Evolutionary conservation across 78 protist genomes (phyloP).

Genomic region (Blattamonas nauphoetae): DNA sequence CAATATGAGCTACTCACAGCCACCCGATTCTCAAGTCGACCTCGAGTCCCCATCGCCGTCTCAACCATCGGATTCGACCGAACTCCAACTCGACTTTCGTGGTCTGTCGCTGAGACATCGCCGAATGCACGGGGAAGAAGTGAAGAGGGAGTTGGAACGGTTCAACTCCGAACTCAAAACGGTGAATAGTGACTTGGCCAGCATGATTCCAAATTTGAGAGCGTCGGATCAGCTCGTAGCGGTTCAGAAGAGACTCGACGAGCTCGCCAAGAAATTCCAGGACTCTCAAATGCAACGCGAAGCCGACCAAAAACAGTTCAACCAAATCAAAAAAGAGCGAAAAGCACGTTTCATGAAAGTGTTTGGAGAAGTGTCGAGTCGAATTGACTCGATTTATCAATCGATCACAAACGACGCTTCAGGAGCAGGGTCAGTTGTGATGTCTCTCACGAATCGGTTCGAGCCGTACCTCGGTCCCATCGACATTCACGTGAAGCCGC

Average conservation of each 20-base stretch:
- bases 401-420: constrained; percentile 34
- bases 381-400: constrained; percentile 58
- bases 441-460: not conserved
- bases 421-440: not conserved
- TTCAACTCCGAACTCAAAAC: not conserved
- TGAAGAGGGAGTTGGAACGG: not conserved
- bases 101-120: not conserved
- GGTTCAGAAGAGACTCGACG: constrained; percentile 14
- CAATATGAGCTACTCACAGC: no score
- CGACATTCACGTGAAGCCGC: constrained; percentile 83
- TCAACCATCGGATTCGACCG: constrained; percentile 2
- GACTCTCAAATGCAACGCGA: not conserved
- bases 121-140: not conserved
- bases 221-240: constrained; percentile 9
- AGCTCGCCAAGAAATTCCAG: constrained; percentile 28
- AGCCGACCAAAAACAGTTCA: not conserved
- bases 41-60: no score
- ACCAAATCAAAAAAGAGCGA: constrained; percentile 5
- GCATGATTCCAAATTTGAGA: not conserved
- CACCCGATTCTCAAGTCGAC: no score
- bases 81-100: not conserved
- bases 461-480: constrained; percentile 82
- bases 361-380: constrained; percentile 24
- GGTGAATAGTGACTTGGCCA: not conserved
- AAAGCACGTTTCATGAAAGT: not conserved